Conservation (phyloP, 1,139 yeast species). For the Diutina pseudorugosa region DNA sequence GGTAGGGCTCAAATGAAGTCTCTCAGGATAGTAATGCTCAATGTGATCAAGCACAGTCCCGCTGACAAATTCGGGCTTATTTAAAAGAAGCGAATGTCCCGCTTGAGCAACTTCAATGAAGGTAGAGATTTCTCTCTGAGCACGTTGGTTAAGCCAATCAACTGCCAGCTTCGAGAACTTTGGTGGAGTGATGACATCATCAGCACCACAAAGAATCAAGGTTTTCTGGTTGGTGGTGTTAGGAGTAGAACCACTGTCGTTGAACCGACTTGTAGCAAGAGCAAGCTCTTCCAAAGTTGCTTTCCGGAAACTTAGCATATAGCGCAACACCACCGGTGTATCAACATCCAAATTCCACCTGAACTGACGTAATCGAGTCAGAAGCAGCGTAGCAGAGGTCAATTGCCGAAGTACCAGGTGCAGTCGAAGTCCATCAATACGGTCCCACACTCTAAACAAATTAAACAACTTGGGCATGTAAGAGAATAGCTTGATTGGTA, state of each 20-base stretch:
- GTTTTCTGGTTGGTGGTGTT: constrained; percentile 24
- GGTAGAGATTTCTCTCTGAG: constrained; percentile 20
- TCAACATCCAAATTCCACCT: constrained; percentile 63
- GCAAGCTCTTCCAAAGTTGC: constrained; percentile 33
- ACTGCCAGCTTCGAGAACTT: constrained; percentile 17
- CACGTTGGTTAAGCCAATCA: constrained; percentile 15
- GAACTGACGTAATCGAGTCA: constrained; percentile 44
- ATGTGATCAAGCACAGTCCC: constrained; percentile 53
- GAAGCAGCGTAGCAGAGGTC: constrained; percentile 15
- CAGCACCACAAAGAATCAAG: constrained; percentile 43
- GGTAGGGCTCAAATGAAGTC: constrained; percentile 41
- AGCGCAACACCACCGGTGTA: constrained; percentile 40
- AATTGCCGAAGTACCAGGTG: constrained; percentile 45
- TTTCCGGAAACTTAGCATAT: constrained; percentile 35
- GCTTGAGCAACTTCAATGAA: constrained; percentile 35
- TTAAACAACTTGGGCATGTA: constrained; percentile 43
- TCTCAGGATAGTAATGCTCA: constrained; percentile 34
- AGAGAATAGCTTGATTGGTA: constrained; percentile 14
- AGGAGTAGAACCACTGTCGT: constrained; percentile 15
- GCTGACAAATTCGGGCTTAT: constrained; percentile 53
- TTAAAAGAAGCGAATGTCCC: constrained; percentile 56
- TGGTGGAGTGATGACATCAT: constrained; percentile 46
- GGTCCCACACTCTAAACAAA: constrained; percentile 44
- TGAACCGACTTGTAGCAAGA: constrained; percentile 23
- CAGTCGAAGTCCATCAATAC: constrained; percentile 51